phyloP scores from a whole-genome alignment of 768 basidiomycete species.

The Macrolepiota albuminosa region DNA sequence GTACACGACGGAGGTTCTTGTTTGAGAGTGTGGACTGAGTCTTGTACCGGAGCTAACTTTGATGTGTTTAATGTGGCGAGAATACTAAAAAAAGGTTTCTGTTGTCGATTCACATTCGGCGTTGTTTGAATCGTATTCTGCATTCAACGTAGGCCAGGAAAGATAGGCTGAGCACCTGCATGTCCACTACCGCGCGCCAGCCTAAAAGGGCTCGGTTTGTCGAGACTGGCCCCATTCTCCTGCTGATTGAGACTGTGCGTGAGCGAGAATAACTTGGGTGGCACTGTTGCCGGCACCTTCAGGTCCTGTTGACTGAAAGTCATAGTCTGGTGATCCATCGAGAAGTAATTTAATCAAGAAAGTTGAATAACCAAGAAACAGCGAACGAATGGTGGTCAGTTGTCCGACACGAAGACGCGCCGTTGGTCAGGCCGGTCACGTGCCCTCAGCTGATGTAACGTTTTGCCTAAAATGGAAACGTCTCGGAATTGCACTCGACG shows the following conservation, averaged over 20 bases:
- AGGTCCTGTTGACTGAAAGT: neutral
- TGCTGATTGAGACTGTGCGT: conserved; percentile 11
- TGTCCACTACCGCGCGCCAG: neutral
- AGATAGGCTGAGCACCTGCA: conserved; percentile 3
- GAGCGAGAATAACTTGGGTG: conserved; percentile 10
- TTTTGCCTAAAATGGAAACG: no score
- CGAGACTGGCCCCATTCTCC: conserved; percentile 4
- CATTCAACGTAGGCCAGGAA: conserved; percentile 10
- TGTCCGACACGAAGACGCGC: neutral
- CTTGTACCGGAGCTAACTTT: neutral
- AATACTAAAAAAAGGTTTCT: neutral
- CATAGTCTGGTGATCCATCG: neutral
- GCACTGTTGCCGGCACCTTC: neutral
- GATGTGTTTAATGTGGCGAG: neutral
- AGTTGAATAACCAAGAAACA: neutral
- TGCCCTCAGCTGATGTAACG: neutral
- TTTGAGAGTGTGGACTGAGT: neutral
- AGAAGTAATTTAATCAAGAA: neutral
- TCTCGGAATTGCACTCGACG: no score
- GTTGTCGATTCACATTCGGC: neutral
- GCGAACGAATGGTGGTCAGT: neutral
- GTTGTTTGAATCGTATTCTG: conserved; percentile 1
- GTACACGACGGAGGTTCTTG: neutral
- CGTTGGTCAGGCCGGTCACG: neutral
- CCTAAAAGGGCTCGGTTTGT: neutral